phyloP scores from a whole-genome alignment of 1,284 basidiomycete genomes.

The Leccinum angustisporum region DNA sequence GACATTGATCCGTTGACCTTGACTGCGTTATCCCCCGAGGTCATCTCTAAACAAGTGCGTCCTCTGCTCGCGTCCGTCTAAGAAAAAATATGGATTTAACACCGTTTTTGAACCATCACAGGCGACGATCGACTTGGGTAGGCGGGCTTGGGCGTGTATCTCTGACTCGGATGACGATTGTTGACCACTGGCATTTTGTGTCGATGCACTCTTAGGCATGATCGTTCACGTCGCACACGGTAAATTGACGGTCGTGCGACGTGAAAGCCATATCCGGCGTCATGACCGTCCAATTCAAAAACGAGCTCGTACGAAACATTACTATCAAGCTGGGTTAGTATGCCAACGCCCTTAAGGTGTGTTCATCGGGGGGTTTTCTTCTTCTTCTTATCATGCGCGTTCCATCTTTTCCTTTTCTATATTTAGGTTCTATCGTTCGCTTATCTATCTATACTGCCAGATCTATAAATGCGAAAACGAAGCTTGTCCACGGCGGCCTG shows the following conservation, averaged over 20 bases:
- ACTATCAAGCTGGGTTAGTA: conserved; percentile 96
- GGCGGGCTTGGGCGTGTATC: conserved; percentile 12
- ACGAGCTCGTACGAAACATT: conserved; percentile 97
- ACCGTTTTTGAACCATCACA: conserved; percentile 27
- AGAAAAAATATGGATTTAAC: neutral
- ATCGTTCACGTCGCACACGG: conserved; percentile 98
- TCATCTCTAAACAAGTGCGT: conserved; percentile 95
- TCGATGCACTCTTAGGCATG: conserved; percentile 56
- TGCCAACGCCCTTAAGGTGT: conserved; percentile 82
- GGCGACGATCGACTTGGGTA: conserved; percentile 87
- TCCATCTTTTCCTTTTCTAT: neutral
- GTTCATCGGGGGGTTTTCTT: conserved; percentile 22
- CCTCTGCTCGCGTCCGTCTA: neutral
- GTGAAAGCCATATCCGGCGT: conserved; percentile 99
- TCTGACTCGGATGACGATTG: neutral
- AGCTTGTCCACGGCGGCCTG: conserved; percentile 85
- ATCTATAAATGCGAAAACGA: conserved; percentile 98
- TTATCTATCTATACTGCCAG: neutral
- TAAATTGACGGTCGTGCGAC: conserved; percentile 85
- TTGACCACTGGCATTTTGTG: neutral
- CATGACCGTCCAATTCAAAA: conserved; percentile 98
- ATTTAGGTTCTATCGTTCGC: neutral
- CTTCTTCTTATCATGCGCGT: neutral
- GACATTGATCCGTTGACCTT: conserved; percentile 80
- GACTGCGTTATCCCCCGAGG: conserved; percentile 91